These are phyloP conservation scores for Vitis riparia DNA, from an alignment of 164 flowering plant species.

Conservation along the genomic window DNA sequence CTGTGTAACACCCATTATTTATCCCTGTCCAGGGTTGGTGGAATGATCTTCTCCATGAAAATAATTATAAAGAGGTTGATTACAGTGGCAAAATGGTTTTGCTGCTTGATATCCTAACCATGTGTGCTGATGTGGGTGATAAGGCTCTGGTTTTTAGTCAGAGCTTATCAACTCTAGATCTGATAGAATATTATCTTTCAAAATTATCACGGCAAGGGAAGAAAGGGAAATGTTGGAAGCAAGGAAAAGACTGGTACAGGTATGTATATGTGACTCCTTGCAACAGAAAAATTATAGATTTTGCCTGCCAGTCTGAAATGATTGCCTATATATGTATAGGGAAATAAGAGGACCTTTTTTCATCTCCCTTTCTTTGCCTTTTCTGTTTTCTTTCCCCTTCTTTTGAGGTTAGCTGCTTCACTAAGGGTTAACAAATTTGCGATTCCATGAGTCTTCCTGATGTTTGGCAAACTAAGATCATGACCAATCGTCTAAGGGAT, in stretches of 20 bases:
- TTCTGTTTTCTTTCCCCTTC: too few species aligned
- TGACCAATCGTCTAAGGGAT: too few species aligned
- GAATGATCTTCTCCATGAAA: slow-evolving; percentile 69
- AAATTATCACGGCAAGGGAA: slow-evolving; percentile 61
- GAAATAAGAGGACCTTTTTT: too few species aligned
- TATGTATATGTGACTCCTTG: slow-evolving; percentile 25
- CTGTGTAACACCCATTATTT: not conserved
- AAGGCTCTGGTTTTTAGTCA: slow-evolving; percentile 94
- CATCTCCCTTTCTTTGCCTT: too few species aligned
- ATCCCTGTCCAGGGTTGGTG: slow-evolving; percentile 77
- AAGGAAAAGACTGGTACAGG: slow-evolving; percentile 98
- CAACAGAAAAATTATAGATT: too few species aligned
- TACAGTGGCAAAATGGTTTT: slow-evolving; percentile 97
- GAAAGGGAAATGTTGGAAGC: slow-evolving; percentile 77
- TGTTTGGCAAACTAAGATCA: too few species aligned
- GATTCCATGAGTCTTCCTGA: too few species aligned
- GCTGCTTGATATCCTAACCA: slow-evolving; percentile 75
- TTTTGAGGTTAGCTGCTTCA: too few species aligned
- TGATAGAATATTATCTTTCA: slow-evolving; percentile 83
- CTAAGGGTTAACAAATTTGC: too few species aligned
- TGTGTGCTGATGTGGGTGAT: slow-evolving; percentile 78
- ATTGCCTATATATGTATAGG: too few species aligned
- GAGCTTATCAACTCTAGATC: slow-evolving; percentile 85
- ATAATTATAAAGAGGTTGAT: slow-evolving; percentile 59
- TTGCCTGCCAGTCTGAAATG: too few species aligned